Percentiles rank a stretch among this genome's conserved stretches.
phyloP scores from a whole-genome alignment of 73 alveolate genomes.

The Blepharisma japonicum region DNA sequence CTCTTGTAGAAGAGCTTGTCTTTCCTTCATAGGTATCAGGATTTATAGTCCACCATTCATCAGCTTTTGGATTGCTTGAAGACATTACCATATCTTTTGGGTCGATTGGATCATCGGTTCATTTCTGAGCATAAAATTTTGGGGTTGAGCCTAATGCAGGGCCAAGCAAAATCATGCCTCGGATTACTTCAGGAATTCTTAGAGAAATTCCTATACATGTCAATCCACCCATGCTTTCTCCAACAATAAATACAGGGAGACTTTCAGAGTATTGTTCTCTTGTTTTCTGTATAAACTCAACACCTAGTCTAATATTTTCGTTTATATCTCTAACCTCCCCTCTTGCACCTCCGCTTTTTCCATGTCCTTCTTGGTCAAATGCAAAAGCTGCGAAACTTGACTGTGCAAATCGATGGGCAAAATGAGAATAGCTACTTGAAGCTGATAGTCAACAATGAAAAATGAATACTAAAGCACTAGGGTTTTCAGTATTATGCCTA shows the following conservation, averaged over 20 bases:
- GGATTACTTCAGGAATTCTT: neutral
- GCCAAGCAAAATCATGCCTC: neutral
- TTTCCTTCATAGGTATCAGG: neutral
- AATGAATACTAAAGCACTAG: neutral
- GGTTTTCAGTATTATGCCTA: neutral
- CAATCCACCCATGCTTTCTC: neutral
- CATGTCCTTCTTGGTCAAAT: constrained; percentile 5
- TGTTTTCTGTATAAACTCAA: neutral
- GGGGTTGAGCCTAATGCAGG: neutral
- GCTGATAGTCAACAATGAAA: neutral
- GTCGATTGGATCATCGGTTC: neutral
- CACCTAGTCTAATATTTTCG: neutral
- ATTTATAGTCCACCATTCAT: neutral
- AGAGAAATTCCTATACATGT: neutral
- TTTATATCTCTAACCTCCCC: neutral
- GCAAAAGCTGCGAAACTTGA: neutral
- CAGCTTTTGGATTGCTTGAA: neutral
- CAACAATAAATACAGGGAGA: neutral
- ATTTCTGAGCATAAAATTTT: neutral
- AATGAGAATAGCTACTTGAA: neutral
- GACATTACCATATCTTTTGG: neutral
- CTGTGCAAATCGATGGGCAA: neutral
- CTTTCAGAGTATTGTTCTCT: neutral
- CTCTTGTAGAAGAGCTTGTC: neutral
- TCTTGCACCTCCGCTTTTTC: neutral